Evolutionary conservation across 2,329 filamentous ascomycete genomes (phyloP), one percentile per base, ranked within the genome.

Genomic region (Penicillium sp.): DNA sequence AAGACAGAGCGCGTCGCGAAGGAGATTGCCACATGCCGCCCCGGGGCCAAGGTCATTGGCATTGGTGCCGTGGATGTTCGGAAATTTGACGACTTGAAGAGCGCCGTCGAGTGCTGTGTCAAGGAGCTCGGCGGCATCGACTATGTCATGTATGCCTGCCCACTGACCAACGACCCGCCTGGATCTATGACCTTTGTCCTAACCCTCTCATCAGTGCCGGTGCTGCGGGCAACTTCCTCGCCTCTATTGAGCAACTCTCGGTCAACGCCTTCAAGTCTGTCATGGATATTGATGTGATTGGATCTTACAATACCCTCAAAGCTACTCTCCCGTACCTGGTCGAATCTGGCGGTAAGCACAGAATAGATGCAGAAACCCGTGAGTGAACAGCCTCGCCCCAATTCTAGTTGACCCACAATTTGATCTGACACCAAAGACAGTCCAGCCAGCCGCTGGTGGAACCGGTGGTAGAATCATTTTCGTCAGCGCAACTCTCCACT

Each of bases 241-340:
- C 92, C 0, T 90, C 94, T 4, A 89, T 98, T 62, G 85, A 89
- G 43, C 89, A 89, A 64, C 85, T 98, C 53, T 92, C 87, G 43
- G 80, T 90, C 60, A 98, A 98, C 74, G 95, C 92, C 3, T 96
- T 99, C 87, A 96, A 93, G 77, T 84, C 91, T 0, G 95, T 99
- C 66, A 94, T 98, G 71, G 95, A 98, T 63, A 99, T 99, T 72
- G 95, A 98, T 75, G 89, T 97, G 2, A 78, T 98, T 38, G 95
- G 95, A 35, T 96, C 91, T 16, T 99, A 91, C 80, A 96, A 98
- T 81, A 97, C 93, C 2, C 84, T 97, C 72, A 98, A 98, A 80
- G 93, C 94, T 3, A 95, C 92, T 0, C 81, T 97, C 37, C 92
- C 92, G 0, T 85, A 96, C 71, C 85, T 99, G 3, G 78, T 92